phyloP scores from a whole-genome alignment of 2,329 filamentous ascomycete species.

The Venturia pyrina region DNA sequence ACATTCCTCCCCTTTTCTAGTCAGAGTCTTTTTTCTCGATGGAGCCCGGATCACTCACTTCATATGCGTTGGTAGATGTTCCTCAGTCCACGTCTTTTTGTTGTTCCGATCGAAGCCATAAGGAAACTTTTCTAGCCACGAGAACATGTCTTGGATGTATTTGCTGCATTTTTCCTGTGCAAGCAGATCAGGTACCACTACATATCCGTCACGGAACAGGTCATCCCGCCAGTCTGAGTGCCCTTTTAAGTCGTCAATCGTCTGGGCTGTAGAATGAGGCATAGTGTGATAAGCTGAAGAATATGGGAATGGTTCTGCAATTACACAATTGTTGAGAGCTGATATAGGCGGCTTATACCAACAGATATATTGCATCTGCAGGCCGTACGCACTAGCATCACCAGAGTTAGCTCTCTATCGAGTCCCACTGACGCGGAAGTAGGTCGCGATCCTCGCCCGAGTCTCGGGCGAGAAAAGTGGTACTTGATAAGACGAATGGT shows the following conservation, averaged over 20 bases:
- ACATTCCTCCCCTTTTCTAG: slow-evolving; percentile 24
- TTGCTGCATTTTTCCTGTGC: slow-evolving; percentile 19
- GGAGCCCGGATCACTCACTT: slow-evolving; percentile 7
- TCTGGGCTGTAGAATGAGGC: slow-evolving; percentile 15
- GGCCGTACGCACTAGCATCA: not conserved
- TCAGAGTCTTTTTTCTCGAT: not conserved
- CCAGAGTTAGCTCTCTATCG: not conserved
- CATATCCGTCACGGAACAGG: slow-evolving; percentile 21
- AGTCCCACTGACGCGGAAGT: not conserved
- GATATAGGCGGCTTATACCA: not conserved
- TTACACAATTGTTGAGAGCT: not conserved
- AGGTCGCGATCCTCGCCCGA: not conserved
- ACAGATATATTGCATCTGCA: not conserved
- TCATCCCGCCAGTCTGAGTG: slow-evolving; percentile 20
- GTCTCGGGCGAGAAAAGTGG: not conserved
- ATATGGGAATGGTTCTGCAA: not conserved
- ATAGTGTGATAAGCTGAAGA: not conserved
- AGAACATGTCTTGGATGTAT: slow-evolving; percentile 22
- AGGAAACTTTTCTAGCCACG: slow-evolving; percentile 23
- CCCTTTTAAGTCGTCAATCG: slow-evolving; percentile 14
- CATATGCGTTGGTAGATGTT: slow-evolving; percentile 30
- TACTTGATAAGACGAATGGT: not conserved
- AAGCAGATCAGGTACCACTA: slow-evolving; percentile 20
- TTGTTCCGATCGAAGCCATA: slow-evolving; percentile 23
- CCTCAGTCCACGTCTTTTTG: slow-evolving; percentile 31